Evolutionary conservation across 139 green algal species (phyloP).

Genomic region (Haematococcus sp.): DNA sequence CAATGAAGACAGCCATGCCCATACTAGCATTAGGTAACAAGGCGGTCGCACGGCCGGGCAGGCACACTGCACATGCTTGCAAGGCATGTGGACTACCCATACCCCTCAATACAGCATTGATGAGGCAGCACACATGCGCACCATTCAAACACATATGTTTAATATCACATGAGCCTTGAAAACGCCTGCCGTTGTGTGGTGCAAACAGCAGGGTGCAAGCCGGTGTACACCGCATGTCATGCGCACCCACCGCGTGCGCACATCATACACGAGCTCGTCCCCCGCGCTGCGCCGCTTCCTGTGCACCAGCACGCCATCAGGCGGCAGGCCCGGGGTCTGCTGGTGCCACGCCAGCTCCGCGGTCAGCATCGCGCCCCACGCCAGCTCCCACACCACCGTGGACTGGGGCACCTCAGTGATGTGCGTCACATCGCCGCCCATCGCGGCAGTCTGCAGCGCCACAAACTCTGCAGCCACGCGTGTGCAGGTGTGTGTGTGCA

Average conservation of each 20-base stretch:
- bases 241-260: conserved; percentile 67
- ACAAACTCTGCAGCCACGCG: conserved; percentile 47
- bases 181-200: too few species aligned
- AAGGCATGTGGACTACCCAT: too few species aligned
- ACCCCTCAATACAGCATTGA: too few species aligned
- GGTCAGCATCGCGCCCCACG: conserved; percentile 46
- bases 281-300: conserved; percentile 58
- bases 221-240: conserved; percentile 73
- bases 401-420: conserved; percentile 40
- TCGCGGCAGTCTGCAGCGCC: conserved; percentile 38
- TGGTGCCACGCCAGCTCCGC: conserved; percentile 47
- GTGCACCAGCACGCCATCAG: conserved; percentile 70
- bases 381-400: conserved; percentile 41
- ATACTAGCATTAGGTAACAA: too few species aligned
- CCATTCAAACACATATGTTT: too few species aligned
- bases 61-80: too few species aligned
- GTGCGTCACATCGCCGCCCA: conserved; percentile 22
- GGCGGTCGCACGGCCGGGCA: too few species aligned
- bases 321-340: conserved; percentile 27
- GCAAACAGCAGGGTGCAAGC: too few species aligned
- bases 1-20: conserved; percentile 1
- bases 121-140: too few species aligned
- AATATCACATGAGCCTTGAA: too few species aligned
- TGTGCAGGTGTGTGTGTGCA: too few species aligned
- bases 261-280: conserved; percentile 63